Percentiles rank a stretch among this genome's conserved stretches.
Evolutionary conservation across 148 eudicot genomes (phyloP).

Genomic region (Arctostaphylos glauca): DNA sequence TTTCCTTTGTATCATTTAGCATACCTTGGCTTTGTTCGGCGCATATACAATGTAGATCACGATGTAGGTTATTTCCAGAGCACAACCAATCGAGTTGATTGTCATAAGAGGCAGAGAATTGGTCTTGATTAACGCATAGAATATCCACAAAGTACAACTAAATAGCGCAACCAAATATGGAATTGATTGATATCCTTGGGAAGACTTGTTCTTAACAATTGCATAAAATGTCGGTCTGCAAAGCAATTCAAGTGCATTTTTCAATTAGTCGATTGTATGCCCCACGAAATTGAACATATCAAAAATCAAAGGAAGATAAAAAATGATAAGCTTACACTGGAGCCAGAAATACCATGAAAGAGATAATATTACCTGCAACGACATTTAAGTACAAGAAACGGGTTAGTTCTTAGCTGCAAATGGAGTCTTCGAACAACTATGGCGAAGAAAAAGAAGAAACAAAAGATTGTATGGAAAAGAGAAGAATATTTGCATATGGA

Average conservation of each 20-base stretch:
- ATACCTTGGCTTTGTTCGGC: slow-evolving; percentile 43
- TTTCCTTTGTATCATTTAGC: background rate
- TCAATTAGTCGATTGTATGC: background rate
- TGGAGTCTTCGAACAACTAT: background rate
- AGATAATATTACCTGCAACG: slow-evolving; percentile 1
- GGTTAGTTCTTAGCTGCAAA: background rate
- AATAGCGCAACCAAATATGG: slow-evolving; percentile 64
- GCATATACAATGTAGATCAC: slow-evolving; percentile 48
- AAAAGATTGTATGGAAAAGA: background rate
- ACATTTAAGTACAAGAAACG: background rate
- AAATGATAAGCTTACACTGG: background rate
- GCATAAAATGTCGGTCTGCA: slow-evolving; percentile 61
- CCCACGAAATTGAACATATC: background rate
- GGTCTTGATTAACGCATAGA: slow-evolving; percentile 47
- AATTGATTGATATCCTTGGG: slow-evolving; percentile 58
- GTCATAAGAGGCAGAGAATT: slow-evolving; percentile 50
- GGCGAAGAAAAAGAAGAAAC: background rate
- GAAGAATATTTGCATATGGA: background rate
- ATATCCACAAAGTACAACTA: slow-evolving; percentile 53
- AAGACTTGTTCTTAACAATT: slow-evolving; percentile 56
- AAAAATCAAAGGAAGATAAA: background rate
- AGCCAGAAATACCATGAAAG: slow-evolving; percentile 14
- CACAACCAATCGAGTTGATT: slow-evolving; percentile 53
- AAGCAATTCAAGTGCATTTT: background rate
- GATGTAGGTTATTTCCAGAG: slow-evolving; percentile 59